A percentile compares a stretch with the other conserved stretches of the same genome.
Evolutionary conservation across 352 stramenopile genomes (phyloP).

Genomic region (Phytophthora pisi): DNA sequence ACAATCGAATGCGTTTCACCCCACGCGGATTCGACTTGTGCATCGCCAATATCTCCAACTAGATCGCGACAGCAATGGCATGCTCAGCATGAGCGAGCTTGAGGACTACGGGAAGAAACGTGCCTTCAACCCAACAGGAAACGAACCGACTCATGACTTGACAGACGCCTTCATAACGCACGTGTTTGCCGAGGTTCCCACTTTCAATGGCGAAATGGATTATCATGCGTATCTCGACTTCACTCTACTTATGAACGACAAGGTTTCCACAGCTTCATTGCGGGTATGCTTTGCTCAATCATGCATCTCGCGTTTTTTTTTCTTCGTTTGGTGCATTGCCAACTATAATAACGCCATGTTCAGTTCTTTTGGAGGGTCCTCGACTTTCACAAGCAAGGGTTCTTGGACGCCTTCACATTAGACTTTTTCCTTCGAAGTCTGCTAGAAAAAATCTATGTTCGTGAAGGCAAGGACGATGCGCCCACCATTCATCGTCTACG

Average conservation of each 20-base stretch:
- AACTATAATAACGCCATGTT: neutral
- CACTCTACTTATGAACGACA: constrained; percentile 57
- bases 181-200: constrained; percentile 58
- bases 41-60: constrained; percentile 70
- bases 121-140: constrained; percentile 57
- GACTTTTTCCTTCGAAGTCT: constrained; percentile 70
- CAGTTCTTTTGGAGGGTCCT: constrained; percentile 78
- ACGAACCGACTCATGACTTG: constrained; percentile 59
- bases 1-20: constrained; percentile 42
- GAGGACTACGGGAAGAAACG: constrained; percentile 68
- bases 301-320: neutral
- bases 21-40: constrained; percentile 41
- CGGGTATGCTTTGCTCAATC: constrained; percentile 29
- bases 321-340: neutral
- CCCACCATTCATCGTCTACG: constrained; percentile 38
- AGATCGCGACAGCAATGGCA: constrained; percentile 64
- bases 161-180: constrained; percentile 59
- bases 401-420: constrained; percentile 62
- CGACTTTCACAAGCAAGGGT: constrained; percentile 71
- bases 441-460: constrained; percentile 45
- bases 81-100: constrained; percentile 57
- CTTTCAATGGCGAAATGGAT: constrained; percentile 63
- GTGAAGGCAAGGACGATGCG: constrained; percentile 36
- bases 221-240: constrained; percentile 73
- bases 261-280: constrained; percentile 39